Evolutionary conservation across 345 rosid species (phyloP), one percentile per base, ranked within the genome.

Genomic region (Aquilaria yunnanensis): DNA sequence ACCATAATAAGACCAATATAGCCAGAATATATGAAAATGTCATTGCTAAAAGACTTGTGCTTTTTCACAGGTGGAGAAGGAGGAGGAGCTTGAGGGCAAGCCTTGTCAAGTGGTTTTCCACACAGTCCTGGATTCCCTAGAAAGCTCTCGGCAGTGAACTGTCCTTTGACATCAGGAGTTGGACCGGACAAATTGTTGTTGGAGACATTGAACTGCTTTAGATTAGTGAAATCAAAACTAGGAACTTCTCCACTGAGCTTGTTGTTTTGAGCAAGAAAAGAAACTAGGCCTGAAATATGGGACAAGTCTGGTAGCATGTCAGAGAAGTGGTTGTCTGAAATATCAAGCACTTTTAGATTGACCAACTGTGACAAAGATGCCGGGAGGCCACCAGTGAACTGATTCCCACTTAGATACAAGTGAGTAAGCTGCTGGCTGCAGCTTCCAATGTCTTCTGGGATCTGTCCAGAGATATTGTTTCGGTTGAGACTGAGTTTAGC

Each of bases 121-220:
- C 88, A 81, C 48, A 81, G 69, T 9, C 62, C 72, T n/a, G 72
- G 80, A 73, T 83, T 81, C 10, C 76, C 85, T 1, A 57, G 69
- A 63, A 82, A 80, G 67, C 87, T 76, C 62, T 64, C 64, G 4
- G 61, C 74, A 43, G 51, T 43, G 61, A 86, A 78, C 59, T 51
- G 70, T 47, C 67, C 72, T 46, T 72, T 63, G 41, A 65, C 77
- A 57, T 77, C 84, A 64, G 87, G 87, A 62, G 81, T 50, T 10
- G 78, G 78, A 54, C 92, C 92, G 2, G 61, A 59, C 68, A 86
- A 69, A 51, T 76, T 62, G 75, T 86, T 86, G 81, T 83, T 75
- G 14, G 89, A 78, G 64, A 83, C 87, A 68, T 81, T 86, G 65
- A 83, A 81, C 2, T 61, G 57, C 46, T 45, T 2, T 32, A 86